These are phyloP conservation scores for Podospora comata DNA, from an alignment of 495 filamentous ascomycete species.

Conservation along the genomic window DNA sequence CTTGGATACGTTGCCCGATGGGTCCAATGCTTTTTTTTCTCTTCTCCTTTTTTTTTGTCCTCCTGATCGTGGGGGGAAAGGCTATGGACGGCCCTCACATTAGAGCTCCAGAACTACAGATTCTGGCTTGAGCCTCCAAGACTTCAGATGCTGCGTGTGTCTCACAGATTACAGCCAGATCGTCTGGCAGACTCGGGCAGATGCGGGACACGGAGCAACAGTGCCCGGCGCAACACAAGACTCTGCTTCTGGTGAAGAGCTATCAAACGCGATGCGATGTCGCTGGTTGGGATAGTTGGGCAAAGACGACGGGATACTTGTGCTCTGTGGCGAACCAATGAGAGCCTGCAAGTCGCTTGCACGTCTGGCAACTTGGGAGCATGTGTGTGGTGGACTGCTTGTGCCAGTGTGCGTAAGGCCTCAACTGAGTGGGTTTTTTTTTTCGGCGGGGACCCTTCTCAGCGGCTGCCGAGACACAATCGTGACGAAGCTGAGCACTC, in stretches of 20 bases:
- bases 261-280: neutral
- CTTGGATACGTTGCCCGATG: neutral
- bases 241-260: neutral
- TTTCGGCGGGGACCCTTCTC: conserved; percentile 24
- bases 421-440: conserved; percentile 29
- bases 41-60: neutral
- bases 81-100: neutral
- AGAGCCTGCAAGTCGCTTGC: conserved; percentile 25
- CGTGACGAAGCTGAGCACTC: conserved; percentile 12
- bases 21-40: neutral
- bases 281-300: conserved; percentile 6
- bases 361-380: conserved; percentile 27
- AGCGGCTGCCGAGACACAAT: conserved; percentile 20
- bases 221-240: conserved; percentile 6
- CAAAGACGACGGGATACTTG: neutral
- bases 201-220: neutral
- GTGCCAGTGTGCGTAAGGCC: conserved; percentile 26
- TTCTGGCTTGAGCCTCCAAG: neutral
- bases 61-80: conserved; percentile 4
- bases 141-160: neutral
- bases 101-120: too few species aligned
- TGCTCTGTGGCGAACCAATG: conserved; percentile 26
- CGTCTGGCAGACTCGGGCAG: conserved; percentile 2
- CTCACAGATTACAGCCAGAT: neutral
- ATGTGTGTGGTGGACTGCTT: conserved; percentile 29